Evolutionary conservation across 108 stramenopile genomes (phyloP), one percentile per base, ranked within the genome.

Genomic region (Pseudonitzschia multiseries): DNA sequence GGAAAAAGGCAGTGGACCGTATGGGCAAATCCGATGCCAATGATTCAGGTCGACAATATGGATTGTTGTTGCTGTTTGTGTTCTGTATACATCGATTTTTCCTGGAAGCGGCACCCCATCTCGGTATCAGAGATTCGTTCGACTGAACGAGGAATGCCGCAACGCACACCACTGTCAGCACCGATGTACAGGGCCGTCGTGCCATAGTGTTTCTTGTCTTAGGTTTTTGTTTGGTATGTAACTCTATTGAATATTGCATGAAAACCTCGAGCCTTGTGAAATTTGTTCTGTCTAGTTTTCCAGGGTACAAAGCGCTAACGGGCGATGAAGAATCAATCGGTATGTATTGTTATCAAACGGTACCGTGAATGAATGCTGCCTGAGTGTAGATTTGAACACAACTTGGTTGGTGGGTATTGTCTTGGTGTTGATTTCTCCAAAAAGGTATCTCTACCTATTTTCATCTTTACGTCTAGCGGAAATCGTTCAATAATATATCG

Each of bases 91-190:
- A 51, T 51, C 54, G 13, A 10, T 48, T 48, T 48, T 48, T 48
- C 17, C 17, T 18, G 1, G 46, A 3, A 48, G 13, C 46, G 9
- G 22, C 20, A 26, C 24, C 54, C 54, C 54, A 56, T 56, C 9
- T 56, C 20, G 54, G 54, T 56, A 56, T 33, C 29, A 62, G 20
- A 2, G 61, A 62, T 62, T 62, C 61, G 29, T 62, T 62, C 9
- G 32, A 40, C 40, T 62, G 33, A 62, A 62, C 13, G 17, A 62
- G 61, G 29, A 62, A 62, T 62, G 33, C 61, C 13, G 33, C 61
- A 33, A 62, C 36, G 40, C 29, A 33, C 36, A 62, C 22, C 32
- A 17, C 12, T 62, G n/a, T 33, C 32, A 62, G 15, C 29, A 59
- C 15, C 57, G 29, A 59, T 15, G 14, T 27, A 15, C 29, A n/a